A percentile compares a stretch with the other conserved stretches of the same genome.
These are phyloP conservation scores for Polyporus arcularius DNA, from an alignment of 768 basidiomycete genomes.

Conservation along the genomic window DNA sequence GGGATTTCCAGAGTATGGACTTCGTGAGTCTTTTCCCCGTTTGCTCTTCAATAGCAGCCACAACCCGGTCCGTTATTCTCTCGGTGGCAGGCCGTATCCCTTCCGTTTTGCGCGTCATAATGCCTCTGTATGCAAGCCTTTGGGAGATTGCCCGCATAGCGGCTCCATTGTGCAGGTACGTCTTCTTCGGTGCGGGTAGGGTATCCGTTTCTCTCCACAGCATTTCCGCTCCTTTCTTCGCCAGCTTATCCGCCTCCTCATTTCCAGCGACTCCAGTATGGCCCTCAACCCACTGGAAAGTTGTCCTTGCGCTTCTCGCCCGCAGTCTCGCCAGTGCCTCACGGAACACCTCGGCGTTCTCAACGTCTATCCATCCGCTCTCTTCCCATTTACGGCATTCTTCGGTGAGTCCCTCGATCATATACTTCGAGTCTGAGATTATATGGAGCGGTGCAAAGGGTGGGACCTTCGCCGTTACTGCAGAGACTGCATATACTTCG, in stretches of 20 bases:
- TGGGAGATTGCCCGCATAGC: not conserved
- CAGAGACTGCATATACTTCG: constrained; percentile 21
- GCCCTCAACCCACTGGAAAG: constrained; percentile 20
- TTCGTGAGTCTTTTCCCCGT: not conserved
- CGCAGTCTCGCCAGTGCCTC: not conserved
- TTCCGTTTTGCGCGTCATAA: too few species aligned
- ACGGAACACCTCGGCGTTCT: constrained; percentile 1
- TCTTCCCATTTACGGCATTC: constrained; percentile 2
- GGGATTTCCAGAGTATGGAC: not conserved
- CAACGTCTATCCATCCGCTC: constrained; percentile 1
- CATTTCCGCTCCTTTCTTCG: not conserved
- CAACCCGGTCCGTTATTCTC: too few species aligned
- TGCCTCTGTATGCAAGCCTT: too few species aligned
- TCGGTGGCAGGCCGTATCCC: too few species aligned
- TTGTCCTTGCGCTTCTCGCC: not conserved
- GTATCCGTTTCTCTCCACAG: not conserved
- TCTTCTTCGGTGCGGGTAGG: not conserved
- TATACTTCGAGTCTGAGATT: constrained; percentile 26
- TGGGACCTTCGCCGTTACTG: constrained; percentile 1
- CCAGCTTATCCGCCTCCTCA: constrained; percentile 13
- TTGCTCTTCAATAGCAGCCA: too few species aligned
- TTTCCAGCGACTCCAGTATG: constrained; percentile 12
- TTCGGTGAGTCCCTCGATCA: constrained; percentile 6
- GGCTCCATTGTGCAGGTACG: not conserved
- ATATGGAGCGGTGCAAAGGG: constrained; percentile 14